These are phyloP conservation scores for Bisporella sp. DNA, from an alignment of 2,329 filamentous ascomycete species.

Conservation along the genomic window DNA sequence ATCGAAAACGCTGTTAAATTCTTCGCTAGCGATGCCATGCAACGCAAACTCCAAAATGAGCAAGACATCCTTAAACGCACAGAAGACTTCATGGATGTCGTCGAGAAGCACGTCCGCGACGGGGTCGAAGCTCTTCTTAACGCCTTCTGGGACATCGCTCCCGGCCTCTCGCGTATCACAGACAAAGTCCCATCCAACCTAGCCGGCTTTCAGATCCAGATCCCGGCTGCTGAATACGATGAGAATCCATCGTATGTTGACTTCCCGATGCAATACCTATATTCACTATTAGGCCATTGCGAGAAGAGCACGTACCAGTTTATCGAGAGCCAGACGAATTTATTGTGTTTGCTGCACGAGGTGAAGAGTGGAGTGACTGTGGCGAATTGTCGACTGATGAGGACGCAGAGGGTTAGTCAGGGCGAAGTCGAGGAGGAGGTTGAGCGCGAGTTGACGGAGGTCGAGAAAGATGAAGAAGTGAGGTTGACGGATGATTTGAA, in stretches of 20 bases:
- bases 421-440: slow-evolving; percentile 34
- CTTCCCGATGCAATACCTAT: slow-evolving; percentile 86
- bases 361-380: slow-evolving; percentile 73
- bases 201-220: slow-evolving; percentile 60
- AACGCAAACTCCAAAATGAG: slow-evolving; percentile 64
- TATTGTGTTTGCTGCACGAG: slow-evolving; percentile 85
- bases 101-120: slow-evolving; percentile 78
- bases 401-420: slow-evolving; percentile 47
- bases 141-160: slow-evolving; percentile 97
- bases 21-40: slow-evolving; percentile 70
- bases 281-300: slow-evolving; percentile 74
- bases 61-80: slow-evolving; percentile 66
- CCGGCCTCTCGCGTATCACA: slow-evolving; percentile 68
- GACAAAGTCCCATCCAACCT: slow-evolving; percentile 65
- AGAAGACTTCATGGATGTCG: slow-evolving; percentile 67
- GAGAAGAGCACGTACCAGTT: slow-evolving; percentile 95
- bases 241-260: slow-evolving; percentile 79
- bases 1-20: slow-evolving; percentile 72
- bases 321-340: slow-evolving; percentile 88
- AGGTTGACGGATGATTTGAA: slow-evolving; percentile 79
- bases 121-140: slow-evolving; percentile 89
- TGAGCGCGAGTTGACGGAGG: slow-evolving; percentile 40
- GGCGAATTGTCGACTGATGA: slow-evolving; percentile 60
- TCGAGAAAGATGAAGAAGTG: slow-evolving; percentile 59
- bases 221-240: slow-evolving; percentile 70